Evolutionary conservation across 2,329 filamentous ascomycete species (phyloP).

Genomic region (Tolypocladium cylindrosporum): DNA sequence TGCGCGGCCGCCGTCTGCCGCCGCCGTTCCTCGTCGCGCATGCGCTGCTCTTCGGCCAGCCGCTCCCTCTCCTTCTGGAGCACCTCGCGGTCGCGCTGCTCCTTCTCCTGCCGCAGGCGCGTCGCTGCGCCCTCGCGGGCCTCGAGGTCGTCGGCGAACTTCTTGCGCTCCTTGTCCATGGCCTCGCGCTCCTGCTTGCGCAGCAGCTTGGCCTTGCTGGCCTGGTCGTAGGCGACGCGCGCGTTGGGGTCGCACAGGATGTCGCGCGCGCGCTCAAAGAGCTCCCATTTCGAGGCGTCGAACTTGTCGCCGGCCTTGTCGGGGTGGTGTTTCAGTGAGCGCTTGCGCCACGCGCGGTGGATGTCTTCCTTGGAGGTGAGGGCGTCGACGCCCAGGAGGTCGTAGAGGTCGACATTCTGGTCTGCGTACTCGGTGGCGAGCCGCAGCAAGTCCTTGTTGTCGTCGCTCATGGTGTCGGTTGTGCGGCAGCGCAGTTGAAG

Average conservation of each 20-base stretch:
- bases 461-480: slow-evolving; percentile 18
- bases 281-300: slow-evolving; percentile 74
- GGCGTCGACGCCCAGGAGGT: slow-evolving; percentile 57
- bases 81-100: slow-evolving; percentile 22
- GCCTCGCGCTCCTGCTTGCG: slow-evolving; percentile 61
- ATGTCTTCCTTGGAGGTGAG: slow-evolving; percentile 62
- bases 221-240: slow-evolving; percentile 68
- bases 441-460: slow-evolving; percentile 38
- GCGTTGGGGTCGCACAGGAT: slow-evolving; percentile 63
- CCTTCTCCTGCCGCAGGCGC: slow-evolving; percentile 41
- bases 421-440: slow-evolving; percentile 50
- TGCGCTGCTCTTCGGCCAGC: slow-evolving; percentile 24
- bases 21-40: slow-evolving; percentile 25
- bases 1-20: slow-evolving; percentile 26
- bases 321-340: slow-evolving; percentile 83
- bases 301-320: slow-evolving; percentile 74
- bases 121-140: slow-evolving; percentile 60
- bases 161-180: slow-evolving; percentile 62
- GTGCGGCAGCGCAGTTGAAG: no score
- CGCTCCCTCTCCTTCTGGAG: slow-evolving; percentile 26
- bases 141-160: slow-evolving; percentile 82
- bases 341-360: slow-evolving; percentile 73
- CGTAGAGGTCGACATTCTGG: slow-evolving; percentile 65
- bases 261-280: slow-evolving; percentile 78
- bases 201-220: slow-evolving; percentile 59